A percentile compares a stretch with the other conserved stretches of the same genome.
Evolutionary conservation across 345 rosid species (phyloP).

Genomic region (Ceriops tagal): DNA sequence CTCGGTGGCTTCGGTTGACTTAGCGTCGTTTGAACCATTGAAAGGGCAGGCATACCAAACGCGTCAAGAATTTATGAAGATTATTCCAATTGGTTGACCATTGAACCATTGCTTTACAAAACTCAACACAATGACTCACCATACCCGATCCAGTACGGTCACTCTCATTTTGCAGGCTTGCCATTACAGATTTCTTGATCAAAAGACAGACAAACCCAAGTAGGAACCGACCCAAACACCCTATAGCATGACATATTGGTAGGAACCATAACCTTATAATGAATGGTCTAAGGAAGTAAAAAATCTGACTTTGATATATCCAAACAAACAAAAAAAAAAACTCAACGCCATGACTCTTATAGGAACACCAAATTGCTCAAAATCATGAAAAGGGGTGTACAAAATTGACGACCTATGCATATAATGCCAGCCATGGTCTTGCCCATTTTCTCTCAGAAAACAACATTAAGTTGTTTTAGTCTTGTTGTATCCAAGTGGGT

Average conservation of each 20-base stretch:
- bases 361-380: not conserved
- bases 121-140: conserved; percentile 30
- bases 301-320: too few species aligned
- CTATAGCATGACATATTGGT: conserved; percentile 71
- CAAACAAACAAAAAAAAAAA: too few species aligned
- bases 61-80: not conserved
- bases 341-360: not conserved
- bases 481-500: conserved; percentile 27
- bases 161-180: conserved; percentile 56
- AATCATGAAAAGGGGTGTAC: not conserved
- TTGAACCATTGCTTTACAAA: not conserved
- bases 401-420: conserved; percentile 13
- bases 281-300: conserved; percentile 46
- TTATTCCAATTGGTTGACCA: not conserved
- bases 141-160: conserved; percentile 69
- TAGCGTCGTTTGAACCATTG: too few species aligned
- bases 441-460: not conserved
- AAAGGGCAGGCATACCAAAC: too few species aligned
- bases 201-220: conserved; percentile 76
- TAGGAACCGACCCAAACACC: conserved; percentile 71
- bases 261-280: conserved; percentile 32
- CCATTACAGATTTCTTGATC: conserved; percentile 81
- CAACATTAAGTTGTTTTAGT: not conserved
- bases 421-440: conserved; percentile 8
- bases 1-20: too few species aligned